A percentile compares a stretch with the other conserved stretches of the same genome.
Evolutionary conservation across 495 filamentous ascomycete genomes (phyloP).

Genomic region (Astrothelium subdiscretum): DNA sequence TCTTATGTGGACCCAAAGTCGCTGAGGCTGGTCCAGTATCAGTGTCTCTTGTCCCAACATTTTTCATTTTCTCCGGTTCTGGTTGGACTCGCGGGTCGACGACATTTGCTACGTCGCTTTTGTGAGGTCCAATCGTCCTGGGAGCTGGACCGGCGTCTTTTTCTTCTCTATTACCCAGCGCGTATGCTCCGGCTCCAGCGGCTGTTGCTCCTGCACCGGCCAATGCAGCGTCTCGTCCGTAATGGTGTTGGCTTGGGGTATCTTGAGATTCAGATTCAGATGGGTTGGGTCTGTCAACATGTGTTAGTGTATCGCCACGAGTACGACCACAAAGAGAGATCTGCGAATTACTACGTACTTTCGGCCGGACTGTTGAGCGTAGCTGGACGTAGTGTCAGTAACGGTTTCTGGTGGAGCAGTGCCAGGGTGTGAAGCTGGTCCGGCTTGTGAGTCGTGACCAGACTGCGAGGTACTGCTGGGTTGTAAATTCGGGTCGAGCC

Average conservation of each 20-base stretch:
- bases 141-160: conserved; percentile 8
- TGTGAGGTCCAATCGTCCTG: conserved; percentile 16
- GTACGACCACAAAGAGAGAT: no score
- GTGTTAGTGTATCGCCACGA: neutral
- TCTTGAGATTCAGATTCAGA: neutral
- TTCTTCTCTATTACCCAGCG: neutral
- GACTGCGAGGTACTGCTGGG: neutral
- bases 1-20: conserved; percentile 18
- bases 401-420: no score
- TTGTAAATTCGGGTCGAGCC: conserved; percentile 14
- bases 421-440: no score
- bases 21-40: conserved; percentile 13
- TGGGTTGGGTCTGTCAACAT: neutral
- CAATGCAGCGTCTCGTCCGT: conserved; percentile 19
- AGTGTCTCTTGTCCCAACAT: neutral
- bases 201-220: conserved; percentile 14
- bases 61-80: conserved; percentile 18
- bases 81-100: conserved; percentile 20
- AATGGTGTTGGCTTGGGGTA: conserved; percentile 7
- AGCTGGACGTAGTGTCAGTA: neutral
- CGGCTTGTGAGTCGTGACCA: conserved; percentile 3
- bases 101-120: conserved; percentile 17
- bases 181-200: conserved; percentile 15
- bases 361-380: neutral
- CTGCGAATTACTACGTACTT: neutral